Evolutionary conservation across 116 monocot genomes (phyloP), one percentile per base, ranked within the genome.

Genomic region (Trichopus zeylanicus): DNA sequence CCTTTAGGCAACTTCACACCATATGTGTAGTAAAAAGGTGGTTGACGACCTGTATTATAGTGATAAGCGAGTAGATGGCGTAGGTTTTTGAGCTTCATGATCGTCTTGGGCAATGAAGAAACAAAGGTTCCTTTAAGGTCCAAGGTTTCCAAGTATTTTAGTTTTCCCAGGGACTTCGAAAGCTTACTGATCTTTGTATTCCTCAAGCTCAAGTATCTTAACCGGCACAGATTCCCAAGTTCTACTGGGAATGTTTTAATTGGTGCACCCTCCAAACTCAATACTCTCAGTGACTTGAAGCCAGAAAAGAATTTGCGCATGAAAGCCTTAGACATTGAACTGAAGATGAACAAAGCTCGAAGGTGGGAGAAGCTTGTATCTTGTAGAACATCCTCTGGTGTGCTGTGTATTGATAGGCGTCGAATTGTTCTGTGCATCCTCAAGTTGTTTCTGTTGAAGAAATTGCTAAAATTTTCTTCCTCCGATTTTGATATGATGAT

Each of bases 121-220:
- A 63, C 31, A 23, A 33, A 23, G 5, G 63, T 63, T 4, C 63
- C 54, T 53, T 65, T 65, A 4, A 65, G 65, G 27, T 69, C 68
- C 26, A 69, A 29, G 8, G 68, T 69, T 28, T 69, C 31, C 39
- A 69, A 27, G n/a, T 60, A 35, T 58, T 58, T 57, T 6, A 67
- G 58, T 32, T 67, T 55, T 25, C 64, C 60, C 2, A 64, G n/a
- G 18, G 72, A 71, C 16, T 28, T 51, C 6, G 76, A 60, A 10
- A 81, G 46, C 26, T 15, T 56, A 16, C 26, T 60, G 1, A 72
- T 30, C 15, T 29, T 23, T 2, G 76, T 69, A 2, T 46, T 28
- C 28, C 67, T 54, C 20, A 81, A 53, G 22, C 68, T 70, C 29
- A 81, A 46, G 38, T 75, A 76, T 13, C 51, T 61, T 29, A 75